Conservation (phyloP, 2,329 filamentous ascomycete species). For the Chrysoporthe puriensis region DNA sequence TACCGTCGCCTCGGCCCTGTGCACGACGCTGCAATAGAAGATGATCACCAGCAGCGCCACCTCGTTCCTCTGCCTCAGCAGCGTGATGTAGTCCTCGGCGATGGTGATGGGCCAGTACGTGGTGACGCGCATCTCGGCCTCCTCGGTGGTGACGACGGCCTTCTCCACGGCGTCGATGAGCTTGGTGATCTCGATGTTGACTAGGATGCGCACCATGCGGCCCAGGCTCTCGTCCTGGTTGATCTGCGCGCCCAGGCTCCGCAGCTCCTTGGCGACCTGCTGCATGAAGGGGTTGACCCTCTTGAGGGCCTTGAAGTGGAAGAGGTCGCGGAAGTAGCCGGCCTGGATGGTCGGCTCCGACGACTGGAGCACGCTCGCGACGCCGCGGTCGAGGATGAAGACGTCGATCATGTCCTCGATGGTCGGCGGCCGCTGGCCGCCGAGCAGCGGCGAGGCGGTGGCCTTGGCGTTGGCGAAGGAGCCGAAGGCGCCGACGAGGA, state of each 20-base stretch:
- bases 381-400: slow-evolving; percentile 38
- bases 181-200: slow-evolving; percentile 26
- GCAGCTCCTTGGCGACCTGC: slow-evolving; percentile 22
- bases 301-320: slow-evolving; percentile 25
- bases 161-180: slow-evolving; percentile 27
- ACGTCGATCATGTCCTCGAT: slow-evolving; percentile 40
- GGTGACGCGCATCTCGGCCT: slow-evolving; percentile 32
- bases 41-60: slow-evolving; percentile 31
- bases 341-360: slow-evolving; percentile 32
- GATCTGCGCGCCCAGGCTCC: slow-evolving; percentile 9
- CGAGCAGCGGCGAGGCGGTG: slow-evolving; percentile 16
- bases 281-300: slow-evolving; percentile 20
- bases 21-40: slow-evolving; percentile 34
- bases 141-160: slow-evolving; percentile 26
- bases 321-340: slow-evolving; percentile 33
- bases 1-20: slow-evolving; percentile 28
- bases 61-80: slow-evolving; percentile 31
- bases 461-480: slow-evolving; percentile 33
- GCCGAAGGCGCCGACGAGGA: slow-evolving; percentile 40
- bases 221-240: slow-evolving; percentile 16
- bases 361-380: slow-evolving; percentile 37
- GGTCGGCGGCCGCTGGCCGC: slow-evolving; percentile 20
- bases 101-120: slow-evolving; percentile 33
- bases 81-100: slow-evolving; percentile 31
- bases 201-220: slow-evolving; percentile 12